phyloP scores from a whole-genome alignment of 1,139 yeast species.

The Candida sp. region DNA sequence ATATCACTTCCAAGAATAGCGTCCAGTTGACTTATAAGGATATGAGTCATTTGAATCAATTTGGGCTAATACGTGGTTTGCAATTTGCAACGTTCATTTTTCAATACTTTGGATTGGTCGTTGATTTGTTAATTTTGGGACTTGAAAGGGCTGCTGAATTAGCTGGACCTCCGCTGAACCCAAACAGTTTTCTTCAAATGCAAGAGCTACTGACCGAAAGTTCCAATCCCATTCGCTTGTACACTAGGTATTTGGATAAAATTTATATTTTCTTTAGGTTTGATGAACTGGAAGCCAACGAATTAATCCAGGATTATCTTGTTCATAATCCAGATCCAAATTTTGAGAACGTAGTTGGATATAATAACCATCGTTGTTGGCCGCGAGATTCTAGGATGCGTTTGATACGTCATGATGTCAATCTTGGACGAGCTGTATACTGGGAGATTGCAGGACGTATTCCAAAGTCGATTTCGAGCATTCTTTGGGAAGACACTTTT shows the following conservation, averaged over 20 bases:
- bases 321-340: slow-evolving; percentile 92
- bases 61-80: slow-evolving; percentile 83
- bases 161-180: slow-evolving; percentile 74
- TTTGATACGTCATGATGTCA: slow-evolving; percentile 86
- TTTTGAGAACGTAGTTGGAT: slow-evolving; percentile 82
- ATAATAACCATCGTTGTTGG: slow-evolving; percentile 92
- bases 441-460: slow-evolving; percentile 86
- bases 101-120: slow-evolving; percentile 85
- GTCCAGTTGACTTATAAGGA: slow-evolving; percentile 83
- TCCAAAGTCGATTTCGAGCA: slow-evolving; percentile 68
- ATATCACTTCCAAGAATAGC: slow-evolving; percentile 89
- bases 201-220: slow-evolving; percentile 55
- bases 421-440: slow-evolving; percentile 85
- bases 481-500: slow-evolving; percentile 79
- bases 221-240: slow-evolving; percentile 70
- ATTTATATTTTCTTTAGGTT: slow-evolving; percentile 80
- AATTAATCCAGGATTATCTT: slow-evolving; percentile 69
- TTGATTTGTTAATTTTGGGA: slow-evolving; percentile 82
- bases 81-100: slow-evolving; percentile 88
- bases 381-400: slow-evolving; percentile 92
- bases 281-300: slow-evolving; percentile 68
- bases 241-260: slow-evolving; percentile 80
- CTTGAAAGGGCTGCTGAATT: slow-evolving; percentile 82
- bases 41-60: slow-evolving; percentile 90
- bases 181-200: slow-evolving; percentile 78